Percentiles rank a stretch among this genome's conserved stretches.
Evolutionary conservation across 805 yeast genomes (phyloP).

Genomic region (Lachancea quebecensis): DNA sequence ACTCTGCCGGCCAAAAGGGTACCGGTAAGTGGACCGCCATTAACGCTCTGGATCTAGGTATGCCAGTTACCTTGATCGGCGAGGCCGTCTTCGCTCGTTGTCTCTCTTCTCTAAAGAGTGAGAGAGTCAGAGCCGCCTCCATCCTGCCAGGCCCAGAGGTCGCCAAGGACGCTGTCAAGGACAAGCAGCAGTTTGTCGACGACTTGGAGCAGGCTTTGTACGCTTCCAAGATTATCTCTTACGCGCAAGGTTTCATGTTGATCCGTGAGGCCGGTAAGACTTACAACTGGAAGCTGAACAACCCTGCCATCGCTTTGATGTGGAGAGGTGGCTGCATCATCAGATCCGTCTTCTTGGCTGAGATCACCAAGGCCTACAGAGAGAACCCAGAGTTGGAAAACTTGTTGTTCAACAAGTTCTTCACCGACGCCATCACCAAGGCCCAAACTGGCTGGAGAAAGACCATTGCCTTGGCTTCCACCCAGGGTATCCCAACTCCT

Average conservation of each 20-base stretch:
- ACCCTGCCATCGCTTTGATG: conserved; percentile 98
- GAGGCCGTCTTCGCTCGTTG: conserved; percentile 98
- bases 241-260: conserved; percentile 99
- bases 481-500: conserved; percentile 93
- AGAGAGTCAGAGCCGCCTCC: conserved; percentile 82
- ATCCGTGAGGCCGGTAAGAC: conserved; percentile 97
- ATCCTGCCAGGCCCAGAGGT: conserved; percentile 72
- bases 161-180: conserved; percentile 56
- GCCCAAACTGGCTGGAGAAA: conserved; percentile 97
- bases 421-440: conserved; percentile 81
- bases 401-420: conserved; percentile 92
- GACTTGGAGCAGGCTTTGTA: conserved; percentile 96
- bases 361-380: conserved; percentile 94
- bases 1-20: conserved; percentile 98
- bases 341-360: conserved; percentile 96
- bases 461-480: conserved; percentile 68
- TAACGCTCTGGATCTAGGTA: conserved; percentile 94
- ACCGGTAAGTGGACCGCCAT: conserved; percentile 99
- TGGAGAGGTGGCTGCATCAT: conserved; percentile 99
- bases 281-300: conserved; percentile 94
- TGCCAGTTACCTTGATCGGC: conserved; percentile 97
- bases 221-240: conserved; percentile 96
- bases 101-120: conserved; percentile 84
- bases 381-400: conserved; percentile 89
- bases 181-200: conserved; percentile 79